These are phyloP conservation scores for Beauveria sp. DNA, from an alignment of 2,329 filamentous ascomycete species.

Conservation along the genomic window DNA sequence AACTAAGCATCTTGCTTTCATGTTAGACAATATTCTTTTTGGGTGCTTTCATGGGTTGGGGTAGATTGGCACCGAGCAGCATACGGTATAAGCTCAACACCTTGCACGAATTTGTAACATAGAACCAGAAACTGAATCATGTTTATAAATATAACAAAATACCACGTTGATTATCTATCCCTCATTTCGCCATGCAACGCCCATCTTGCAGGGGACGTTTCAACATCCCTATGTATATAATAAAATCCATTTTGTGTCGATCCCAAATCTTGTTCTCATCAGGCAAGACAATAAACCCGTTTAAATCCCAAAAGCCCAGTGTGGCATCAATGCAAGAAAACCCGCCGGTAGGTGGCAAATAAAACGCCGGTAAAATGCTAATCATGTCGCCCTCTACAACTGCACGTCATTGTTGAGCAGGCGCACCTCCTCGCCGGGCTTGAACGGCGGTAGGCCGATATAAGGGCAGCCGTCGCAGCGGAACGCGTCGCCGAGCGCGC, in stretches of 20 bases:
- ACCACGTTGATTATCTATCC: not conserved
- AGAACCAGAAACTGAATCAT: not conserved
- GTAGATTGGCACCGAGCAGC: not conserved
- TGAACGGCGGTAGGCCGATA: constrained; percentile 89
- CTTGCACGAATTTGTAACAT: not conserved
- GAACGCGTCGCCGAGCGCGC: constrained; percentile 86
- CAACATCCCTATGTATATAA: not conserved
- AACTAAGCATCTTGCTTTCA: not conserved
- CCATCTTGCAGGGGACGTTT: not conserved
- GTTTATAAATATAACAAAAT: not conserved
- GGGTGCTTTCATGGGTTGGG: not conserved
- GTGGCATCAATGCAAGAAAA: constrained; percentile 1
- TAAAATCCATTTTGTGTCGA: constrained; percentile 6
- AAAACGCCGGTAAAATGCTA: constrained; percentile 9
- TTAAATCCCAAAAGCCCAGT: not conserved
- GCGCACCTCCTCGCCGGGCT: constrained; percentile 89
- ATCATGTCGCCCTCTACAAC: constrained; percentile 40
- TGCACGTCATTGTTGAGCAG: constrained; percentile 82
- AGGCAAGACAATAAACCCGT: not conserved
- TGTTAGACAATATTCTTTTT: not conserved
- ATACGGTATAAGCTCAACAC: not conserved
- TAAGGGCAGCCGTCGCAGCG: constrained; percentile 69
- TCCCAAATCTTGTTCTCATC: constrained; percentile 9
- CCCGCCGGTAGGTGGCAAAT: not conserved
- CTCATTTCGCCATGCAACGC: constrained; percentile 8